Conservation (phyloP, 2,329 filamentous ascomycete species). For the Rachicladosporium sp. region DNA sequence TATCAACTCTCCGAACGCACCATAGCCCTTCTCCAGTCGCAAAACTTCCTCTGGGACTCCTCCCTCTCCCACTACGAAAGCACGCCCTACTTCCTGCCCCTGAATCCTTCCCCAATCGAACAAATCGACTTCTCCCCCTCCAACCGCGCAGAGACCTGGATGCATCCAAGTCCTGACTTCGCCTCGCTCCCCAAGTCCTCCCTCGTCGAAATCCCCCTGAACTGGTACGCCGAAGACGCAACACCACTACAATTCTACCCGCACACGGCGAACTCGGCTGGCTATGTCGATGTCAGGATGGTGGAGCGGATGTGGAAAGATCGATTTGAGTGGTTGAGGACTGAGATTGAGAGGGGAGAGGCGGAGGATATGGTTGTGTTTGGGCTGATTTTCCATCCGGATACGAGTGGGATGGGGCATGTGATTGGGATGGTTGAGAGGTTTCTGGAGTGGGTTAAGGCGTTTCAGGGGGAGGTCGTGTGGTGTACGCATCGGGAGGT, state of each 20-base stretch:
- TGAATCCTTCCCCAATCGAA: conserved; percentile 26
- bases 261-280: conserved; percentile 39
- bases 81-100: conserved; percentile 36
- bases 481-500: conserved; percentile 34
- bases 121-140: conserved; percentile 29
- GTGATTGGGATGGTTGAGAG: conserved; percentile 46
- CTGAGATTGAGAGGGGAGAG: conserved; percentile 24
- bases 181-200: conserved; percentile 16
- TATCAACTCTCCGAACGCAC: conserved; percentile 40
- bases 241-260: conserved; percentile 37
- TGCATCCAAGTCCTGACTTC: conserved; percentile 29
- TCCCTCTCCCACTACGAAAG: conserved; percentile 40
- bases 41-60: conserved; percentile 40
- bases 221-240: conserved; percentile 42
- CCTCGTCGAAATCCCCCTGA: conserved; percentile 37
- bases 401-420: conserved; percentile 50
- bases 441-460: conserved; percentile 39
- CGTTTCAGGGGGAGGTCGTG: conserved; percentile 32
- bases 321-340: conserved; percentile 42
- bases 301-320: conserved; percentile 52
- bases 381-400: conserved; percentile 43
- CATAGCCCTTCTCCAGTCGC: conserved; percentile 35
- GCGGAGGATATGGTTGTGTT: conserved; percentile 32
- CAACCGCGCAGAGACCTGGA: conserved; percentile 31
- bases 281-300: conserved; percentile 44